These are phyloP conservation scores for Hibiscus trionum DNA, from an alignment of 345 rosid genomes.

Conservation along the genomic window DNA sequence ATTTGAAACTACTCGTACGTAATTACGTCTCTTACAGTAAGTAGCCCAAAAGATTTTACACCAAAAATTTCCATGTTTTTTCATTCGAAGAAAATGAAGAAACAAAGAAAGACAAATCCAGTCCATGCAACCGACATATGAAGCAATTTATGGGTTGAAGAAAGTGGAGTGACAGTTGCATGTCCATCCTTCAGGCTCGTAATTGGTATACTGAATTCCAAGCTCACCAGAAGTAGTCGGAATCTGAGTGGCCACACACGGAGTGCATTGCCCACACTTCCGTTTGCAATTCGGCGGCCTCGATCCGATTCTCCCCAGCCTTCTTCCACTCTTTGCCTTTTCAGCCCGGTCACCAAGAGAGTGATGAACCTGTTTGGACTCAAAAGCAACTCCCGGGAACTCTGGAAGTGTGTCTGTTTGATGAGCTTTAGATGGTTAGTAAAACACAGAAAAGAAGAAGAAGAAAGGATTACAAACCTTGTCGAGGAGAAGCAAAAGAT, in stretches of 20 bases:
- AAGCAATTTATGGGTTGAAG: conserved; percentile 13
- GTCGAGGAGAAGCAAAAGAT: neutral
- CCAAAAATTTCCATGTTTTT: neutral
- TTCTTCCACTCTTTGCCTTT: conserved; percentile 3
- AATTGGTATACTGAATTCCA: conserved; percentile 16
- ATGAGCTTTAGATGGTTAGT: neutral
- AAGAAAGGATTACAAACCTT: neutral
- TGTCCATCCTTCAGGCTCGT: conserved; percentile 33
- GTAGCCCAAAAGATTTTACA: neutral
- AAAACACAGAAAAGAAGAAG: neutral
- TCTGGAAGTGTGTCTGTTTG: conserved; percentile 1
- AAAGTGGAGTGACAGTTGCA: conserved; percentile 25
- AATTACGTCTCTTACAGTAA: no score
- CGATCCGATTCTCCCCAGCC: conserved; percentile 15
- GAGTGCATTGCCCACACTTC: conserved; percentile 17
- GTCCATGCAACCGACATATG: neutral
- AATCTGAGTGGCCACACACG: conserved; percentile 20
- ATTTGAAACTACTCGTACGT: no score
- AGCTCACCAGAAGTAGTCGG: conserved; percentile 13
- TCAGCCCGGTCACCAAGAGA: neutral
- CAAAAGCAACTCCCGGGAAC: neutral
- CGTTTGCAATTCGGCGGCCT: conserved; percentile 21
- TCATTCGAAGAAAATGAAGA: neutral
- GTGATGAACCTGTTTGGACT: neutral
- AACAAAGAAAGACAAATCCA: neutral